Evolutionary conservation across 2,329 filamentous ascomycete species (phyloP), one percentile per base, ranked within the genome.

Genomic region (Amauroascus verrucosus): DNA sequence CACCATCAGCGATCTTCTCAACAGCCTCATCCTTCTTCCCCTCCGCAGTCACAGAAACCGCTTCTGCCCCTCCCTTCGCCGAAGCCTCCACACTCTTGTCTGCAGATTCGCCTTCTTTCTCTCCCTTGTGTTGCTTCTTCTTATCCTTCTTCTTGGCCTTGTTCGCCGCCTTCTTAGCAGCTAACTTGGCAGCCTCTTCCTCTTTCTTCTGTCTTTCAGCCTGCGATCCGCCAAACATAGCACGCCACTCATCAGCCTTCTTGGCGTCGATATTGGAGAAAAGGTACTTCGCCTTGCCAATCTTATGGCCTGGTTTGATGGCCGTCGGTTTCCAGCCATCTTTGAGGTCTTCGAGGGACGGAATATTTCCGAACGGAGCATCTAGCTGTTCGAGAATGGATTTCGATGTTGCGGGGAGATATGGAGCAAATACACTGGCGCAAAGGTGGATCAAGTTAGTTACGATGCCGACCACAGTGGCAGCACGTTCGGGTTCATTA

Each of bases 381-480:
- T 84, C 80, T 26, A 97, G 79, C 72, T 96, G 91, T 58, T 79
- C 70, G 59, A 88, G 80, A 61, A 96, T 95, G 30, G 81, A 81
- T 56, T 77, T 77, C 2, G 85, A 77, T 7, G 85, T 90, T n/a
- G 78, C 78, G 38, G 88, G 89, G 77, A 96, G 87, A 72, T 91
- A 96, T 0, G 90, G 90, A 50, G 82, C 81, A 54, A 90, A 79
- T 41, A 95, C 73, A 51, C 81, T 83, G 20, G 89, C 86, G 46
- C 95, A 77, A 30, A 96, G 82, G 64, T 91, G 82, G 51, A 91
- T 82, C 59, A 90, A 80, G 72, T 94, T 94, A 56, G 95, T 75
- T 0, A 85, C 87, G n/a, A 89, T 75, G 53, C 87, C 85, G 51
- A 95, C 79, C 18, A 83, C 79, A 5, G 79, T 77, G 9, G 80